Percentiles rank a stretch among this genome's conserved stretches.
Evolutionary conservation across 1,284 basidiomycete species (phyloP).

Genomic region (Trichosporon inkin): DNA sequence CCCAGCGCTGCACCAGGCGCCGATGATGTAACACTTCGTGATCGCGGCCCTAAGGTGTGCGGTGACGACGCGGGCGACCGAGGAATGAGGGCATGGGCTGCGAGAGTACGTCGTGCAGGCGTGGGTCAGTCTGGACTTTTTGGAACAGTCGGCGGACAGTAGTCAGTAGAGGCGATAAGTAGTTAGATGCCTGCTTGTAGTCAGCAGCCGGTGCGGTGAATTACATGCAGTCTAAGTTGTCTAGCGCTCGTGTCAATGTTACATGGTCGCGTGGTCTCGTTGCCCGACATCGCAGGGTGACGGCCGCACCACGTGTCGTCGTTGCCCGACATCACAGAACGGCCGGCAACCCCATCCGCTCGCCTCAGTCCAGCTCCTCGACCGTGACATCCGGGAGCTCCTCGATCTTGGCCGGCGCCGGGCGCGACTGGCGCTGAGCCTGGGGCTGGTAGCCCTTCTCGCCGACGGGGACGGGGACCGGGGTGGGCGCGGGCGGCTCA

Average conservation of each 20-base stretch:
- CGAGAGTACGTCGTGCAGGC: too few relatives aligned
- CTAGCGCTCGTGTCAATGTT: background rate
- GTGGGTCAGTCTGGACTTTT: too few relatives aligned
- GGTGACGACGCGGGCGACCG: background rate
- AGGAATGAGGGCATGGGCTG: background rate
- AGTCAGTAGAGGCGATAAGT: background rate
- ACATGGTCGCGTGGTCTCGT: background rate
- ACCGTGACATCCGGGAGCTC: conserved; percentile 16
- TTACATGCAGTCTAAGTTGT: conserved; percentile 3
- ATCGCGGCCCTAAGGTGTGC: background rate
- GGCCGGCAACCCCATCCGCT: background rate
- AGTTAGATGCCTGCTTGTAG: background rate
- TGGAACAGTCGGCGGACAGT: too few relatives aligned
- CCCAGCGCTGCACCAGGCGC: background rate
- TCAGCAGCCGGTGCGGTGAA: background rate
- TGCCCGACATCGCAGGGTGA: background rate
- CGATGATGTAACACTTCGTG: background rate
- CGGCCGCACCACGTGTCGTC: too few relatives aligned
- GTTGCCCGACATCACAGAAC: background rate
- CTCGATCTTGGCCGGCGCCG: conserved; percentile 31
- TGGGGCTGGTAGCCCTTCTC: conserved; percentile 9
- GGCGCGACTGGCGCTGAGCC: conserved; percentile 3
- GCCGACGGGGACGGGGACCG: conserved; percentile 18
- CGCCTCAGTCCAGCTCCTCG: background rate
- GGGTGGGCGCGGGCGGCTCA: conserved; percentile 8